Evolutionary conservation across 2,329 filamentous ascomycete genomes (phyloP).

Genomic region (Plenodomus biglobosus): DNA sequence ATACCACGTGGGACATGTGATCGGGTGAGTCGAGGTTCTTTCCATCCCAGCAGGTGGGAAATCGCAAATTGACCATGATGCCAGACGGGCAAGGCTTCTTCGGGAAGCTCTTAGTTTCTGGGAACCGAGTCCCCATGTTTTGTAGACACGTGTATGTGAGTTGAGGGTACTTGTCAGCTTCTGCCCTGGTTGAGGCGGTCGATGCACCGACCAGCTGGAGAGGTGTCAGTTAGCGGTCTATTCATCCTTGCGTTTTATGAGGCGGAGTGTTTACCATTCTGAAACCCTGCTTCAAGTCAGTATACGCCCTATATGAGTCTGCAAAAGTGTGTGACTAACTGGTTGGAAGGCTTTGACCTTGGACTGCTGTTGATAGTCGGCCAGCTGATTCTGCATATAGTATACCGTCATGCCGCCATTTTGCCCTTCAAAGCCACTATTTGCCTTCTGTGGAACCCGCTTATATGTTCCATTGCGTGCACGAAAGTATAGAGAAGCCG

Average conservation of each 20-base stretch:
- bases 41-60: conserved; percentile 38
- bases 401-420: conserved; percentile 34
- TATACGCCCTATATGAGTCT: not conserved
- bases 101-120: conserved; percentile 48
- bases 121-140: conserved; percentile 43
- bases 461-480: conserved; percentile 31
- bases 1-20: conserved; percentile 26
- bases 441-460: conserved; percentile 27
- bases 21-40: conserved; percentile 28
- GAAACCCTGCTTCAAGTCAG: conserved; percentile 16
- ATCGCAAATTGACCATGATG: conserved; percentile 50
- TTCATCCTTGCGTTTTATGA: not conserved
- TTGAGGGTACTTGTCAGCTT: conserved; percentile 47
- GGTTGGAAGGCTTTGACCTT: conserved; percentile 49
- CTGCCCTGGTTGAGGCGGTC: conserved; percentile 21
- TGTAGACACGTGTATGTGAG: conserved; percentile 52
- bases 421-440: conserved; percentile 30
- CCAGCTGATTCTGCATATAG: conserved; percentile 33
- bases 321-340: conserved; percentile 1
- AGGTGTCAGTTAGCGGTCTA: not conserved
- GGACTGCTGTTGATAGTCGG: conserved; percentile 26
- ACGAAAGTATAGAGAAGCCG: conserved; percentile 26
- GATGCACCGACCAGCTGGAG: conserved; percentile 28
- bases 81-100: conserved; percentile 44
- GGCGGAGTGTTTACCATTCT: conserved; percentile 15